Evolutionary conservation across 805 yeast species (phyloP).

Genomic region (Priceomyces fermenticarens): DNA sequence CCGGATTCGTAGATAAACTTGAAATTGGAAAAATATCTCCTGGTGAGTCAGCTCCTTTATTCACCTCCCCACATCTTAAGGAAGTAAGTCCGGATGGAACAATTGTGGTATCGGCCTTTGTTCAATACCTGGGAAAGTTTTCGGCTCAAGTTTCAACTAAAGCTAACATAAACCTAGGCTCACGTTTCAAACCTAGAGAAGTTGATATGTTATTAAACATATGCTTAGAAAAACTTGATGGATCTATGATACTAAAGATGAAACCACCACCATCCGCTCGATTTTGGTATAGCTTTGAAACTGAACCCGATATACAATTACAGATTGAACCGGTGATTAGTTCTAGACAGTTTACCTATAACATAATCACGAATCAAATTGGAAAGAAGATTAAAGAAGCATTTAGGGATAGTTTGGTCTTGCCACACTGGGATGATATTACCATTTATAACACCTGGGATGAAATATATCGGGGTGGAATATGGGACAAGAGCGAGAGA

Average conservation of each 20-base stretch:
- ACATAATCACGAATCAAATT: slow-evolving; percentile 75
- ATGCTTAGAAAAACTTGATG: slow-evolving; percentile 65
- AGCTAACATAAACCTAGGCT: slow-evolving; percentile 69
- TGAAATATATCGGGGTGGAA: slow-evolving; percentile 87
- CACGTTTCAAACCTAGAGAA: slow-evolving; percentile 71
- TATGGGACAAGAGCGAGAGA: slow-evolving; percentile 63
- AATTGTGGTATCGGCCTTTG: slow-evolving; percentile 54
- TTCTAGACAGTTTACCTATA: slow-evolving; percentile 74
- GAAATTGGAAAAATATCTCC: slow-evolving; percentile 67
- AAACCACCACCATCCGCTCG: slow-evolving; percentile 92
- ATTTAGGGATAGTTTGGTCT: slow-evolving; percentile 72
- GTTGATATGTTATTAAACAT: slow-evolving; percentile 72
- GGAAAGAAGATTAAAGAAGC: slow-evolving; percentile 77
- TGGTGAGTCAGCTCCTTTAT: slow-evolving; percentile 77
- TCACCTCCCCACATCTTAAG: slow-evolving; percentile 68
- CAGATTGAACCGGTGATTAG: slow-evolving; percentile 90
- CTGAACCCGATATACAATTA: slow-evolving; percentile 72
- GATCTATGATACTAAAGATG: slow-evolving; percentile 63
- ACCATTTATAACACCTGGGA: slow-evolving; percentile 61
- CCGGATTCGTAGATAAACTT: slow-evolving; percentile 84
- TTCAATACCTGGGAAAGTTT: slow-evolving; percentile 74
- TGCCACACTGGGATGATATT: slow-evolving; percentile 88
- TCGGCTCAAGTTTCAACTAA: slow-evolving; percentile 78
- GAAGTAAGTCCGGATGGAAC: slow-evolving; percentile 81
- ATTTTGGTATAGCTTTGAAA: slow-evolving; percentile 84